Evolutionary conservation across 768 basidiomycete species (phyloP), one percentile per base, ranked within the genome.

Genomic region (Butyriboletus loyo): DNA sequence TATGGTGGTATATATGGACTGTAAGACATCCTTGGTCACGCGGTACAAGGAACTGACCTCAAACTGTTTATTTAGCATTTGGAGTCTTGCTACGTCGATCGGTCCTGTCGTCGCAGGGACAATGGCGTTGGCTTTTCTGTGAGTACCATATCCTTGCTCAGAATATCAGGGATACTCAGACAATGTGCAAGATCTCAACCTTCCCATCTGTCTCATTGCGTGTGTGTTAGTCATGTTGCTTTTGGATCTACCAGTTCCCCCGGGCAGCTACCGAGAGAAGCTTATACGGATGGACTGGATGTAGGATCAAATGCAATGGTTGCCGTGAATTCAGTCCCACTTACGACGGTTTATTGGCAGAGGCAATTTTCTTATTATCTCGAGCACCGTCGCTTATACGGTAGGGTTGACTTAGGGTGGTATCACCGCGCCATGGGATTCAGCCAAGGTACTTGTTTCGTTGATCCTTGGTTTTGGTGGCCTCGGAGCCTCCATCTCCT

Each of bases 61-160:
- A 36, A 47, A 0, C 15, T 30, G 0, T 46, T 38, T 39, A 5
- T 22, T 19, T 25, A 61, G 63, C 14, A 65, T 64, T 2, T 78
- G 73, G 72, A 63, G 71, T 39, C 14, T 76, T n/a, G 72, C 72
- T 21, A 55, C 64, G 10, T 36, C 35, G n/a, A 36, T 36, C 8
- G 35, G 35, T 15, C 35, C 35, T 36, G 35, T 36, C 35, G 35
- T 75, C 67, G 24, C 24, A 41, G 3, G 67, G 63, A 1, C 54
- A 60, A 36, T 78, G 77, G 77, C 59, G 75, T 8, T 76, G 74
- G 72, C 42, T 76, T 19, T 76, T 76, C 46, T 76, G 72, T 74
- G 19, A 42, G 69, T 40, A 15, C 22, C 1, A 6, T 32, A 41
- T 5, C 7, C 22, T 9, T 47, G 17, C 8, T 36, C 35, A 36